Evolutionary conservation across 139 green algal genomes (phyloP).

Genomic region (Gonium pectorale): DNA sequence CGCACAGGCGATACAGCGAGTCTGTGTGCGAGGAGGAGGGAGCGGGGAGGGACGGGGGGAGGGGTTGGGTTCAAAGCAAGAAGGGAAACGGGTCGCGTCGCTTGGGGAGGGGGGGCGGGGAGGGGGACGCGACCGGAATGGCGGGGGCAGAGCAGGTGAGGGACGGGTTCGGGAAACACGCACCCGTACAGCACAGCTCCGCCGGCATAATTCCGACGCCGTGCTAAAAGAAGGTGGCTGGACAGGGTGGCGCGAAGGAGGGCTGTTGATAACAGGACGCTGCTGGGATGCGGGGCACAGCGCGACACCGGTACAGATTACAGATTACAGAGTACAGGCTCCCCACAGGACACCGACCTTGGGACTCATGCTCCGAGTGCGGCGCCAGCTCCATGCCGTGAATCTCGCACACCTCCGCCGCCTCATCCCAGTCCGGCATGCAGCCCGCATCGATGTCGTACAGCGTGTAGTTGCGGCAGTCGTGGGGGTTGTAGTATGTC

Average conservation of each 20-base stretch:
- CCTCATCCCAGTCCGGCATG: neutral
- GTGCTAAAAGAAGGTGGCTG: too few relatives aligned
- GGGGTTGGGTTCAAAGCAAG: too few relatives aligned
- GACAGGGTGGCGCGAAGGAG: too few relatives aligned
- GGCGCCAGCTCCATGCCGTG: neutral
- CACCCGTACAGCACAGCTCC: too few relatives aligned
- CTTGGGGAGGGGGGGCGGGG: too few relatives aligned
- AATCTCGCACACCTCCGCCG: neutral
- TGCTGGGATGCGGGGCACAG: neutral
- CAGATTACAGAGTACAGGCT: neutral
- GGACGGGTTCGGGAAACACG: too few relatives aligned
- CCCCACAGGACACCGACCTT: neutral
- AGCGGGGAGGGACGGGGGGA: neutral
- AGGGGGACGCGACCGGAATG: neutral
- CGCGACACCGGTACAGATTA: neutral
- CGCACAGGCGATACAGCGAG: neutral
- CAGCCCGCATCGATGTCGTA: neutral
- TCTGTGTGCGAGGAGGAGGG: neutral
- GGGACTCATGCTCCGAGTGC: neutral
- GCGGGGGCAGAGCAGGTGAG: neutral
- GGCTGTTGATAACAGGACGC: neutral
- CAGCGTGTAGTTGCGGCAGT: conserved; percentile 1
- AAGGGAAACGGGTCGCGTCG: too few relatives aligned
- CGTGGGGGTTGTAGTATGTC: neutral
- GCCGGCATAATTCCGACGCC: too few relatives aligned